Evolutionary conservation across 2,329 filamentous ascomycete genomes (phyloP).

Genomic region (Pseudogymnoascus sp.): DNA sequence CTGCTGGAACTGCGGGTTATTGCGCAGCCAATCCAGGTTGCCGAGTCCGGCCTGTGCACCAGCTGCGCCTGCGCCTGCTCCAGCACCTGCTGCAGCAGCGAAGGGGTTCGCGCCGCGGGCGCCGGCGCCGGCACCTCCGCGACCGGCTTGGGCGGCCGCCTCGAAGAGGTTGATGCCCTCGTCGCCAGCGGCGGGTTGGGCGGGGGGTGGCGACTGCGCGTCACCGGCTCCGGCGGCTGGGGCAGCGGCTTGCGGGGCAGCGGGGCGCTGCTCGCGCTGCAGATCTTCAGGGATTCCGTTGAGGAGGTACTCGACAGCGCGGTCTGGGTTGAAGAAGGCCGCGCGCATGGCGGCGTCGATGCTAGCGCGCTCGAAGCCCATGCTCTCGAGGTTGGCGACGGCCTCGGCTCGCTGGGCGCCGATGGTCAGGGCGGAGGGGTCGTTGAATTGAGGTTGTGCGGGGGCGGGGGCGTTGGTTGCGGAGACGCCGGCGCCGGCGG

Average conservation of each 20-base stretch:
- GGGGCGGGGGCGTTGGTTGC: slow-evolving; percentile 48
- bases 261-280: slow-evolving; percentile 56
- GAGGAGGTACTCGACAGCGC: slow-evolving; percentile 91
- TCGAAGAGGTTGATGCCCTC: slow-evolving; percentile 84
- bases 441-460: slow-evolving; percentile 48
- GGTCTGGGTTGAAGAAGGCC: slow-evolving; percentile 93
- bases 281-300: slow-evolving; percentile 92
- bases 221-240: slow-evolving; percentile 38
- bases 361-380: slow-evolving; percentile 85
- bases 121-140: slow-evolving; percentile 34
- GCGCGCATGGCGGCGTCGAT: slow-evolving; percentile 94
- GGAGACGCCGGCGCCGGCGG: slow-evolving; percentile 34
- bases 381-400: slow-evolving; percentile 88
- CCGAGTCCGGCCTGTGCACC: slow-evolving; percentile 47
- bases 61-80: slow-evolving; percentile 37
- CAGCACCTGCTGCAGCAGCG: slow-evolving; percentile 40
- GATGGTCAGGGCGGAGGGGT: slow-evolving; percentile 76
- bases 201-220: slow-evolving; percentile 33
- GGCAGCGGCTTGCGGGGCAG: slow-evolving; percentile 35
- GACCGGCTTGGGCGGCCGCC: slow-evolving; percentile 68
- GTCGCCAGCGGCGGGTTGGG: slow-evolving; percentile 46
- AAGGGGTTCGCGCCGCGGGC: slow-evolving; percentile 21
- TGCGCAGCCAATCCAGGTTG: slow-evolving; percentile 86
- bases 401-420: slow-evolving; percentile 74
- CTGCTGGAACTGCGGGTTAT: slow-evolving; percentile 97